Evolutionary conservation across 805 yeast genomes (phyloP), one percentile per base, ranked within the genome.

Genomic region (Sporopachydermia lactativora): DNA sequence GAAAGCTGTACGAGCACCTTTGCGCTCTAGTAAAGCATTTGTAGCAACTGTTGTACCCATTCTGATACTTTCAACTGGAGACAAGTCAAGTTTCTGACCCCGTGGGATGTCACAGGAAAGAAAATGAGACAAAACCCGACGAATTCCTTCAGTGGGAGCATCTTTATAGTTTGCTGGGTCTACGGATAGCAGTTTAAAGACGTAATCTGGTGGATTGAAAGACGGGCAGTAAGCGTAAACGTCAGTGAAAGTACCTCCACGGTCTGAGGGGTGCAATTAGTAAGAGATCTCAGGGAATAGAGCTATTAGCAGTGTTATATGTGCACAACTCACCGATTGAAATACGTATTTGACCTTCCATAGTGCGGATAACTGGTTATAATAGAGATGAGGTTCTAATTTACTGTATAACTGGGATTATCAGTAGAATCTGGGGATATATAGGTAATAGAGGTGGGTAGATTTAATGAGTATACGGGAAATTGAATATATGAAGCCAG

Each of bases 31-130:
- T 24, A 92, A 68, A 1, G 97, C 96, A 60, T 89, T 89, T 4
- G 97, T 89, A 2, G 98, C 97, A 6, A 86, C 92, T 0, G 96
- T 88, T 3, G 96, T 86, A 2, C 96, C 96, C 82, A 88, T 78
- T 42, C 95, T 66, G 38, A 86, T 74, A 36, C 77, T 71, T 41
- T 73, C 75, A 34, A 85, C 81, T 2, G 60, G 41, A 3, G 75
- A 66, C 1, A 83, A 67, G 43, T 79, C 84, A 44, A 86, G 58
- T 3, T 73, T 75, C 34, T 58, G 57, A 5, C 73, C 72, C 39
- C 82, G 65, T 3, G 86, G 78, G 39, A 82, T 81, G 5, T 53
- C 38, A 4, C 53, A 57, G 1, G 71, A 70, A 1, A 74, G 69
- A 45, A 73, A 72, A 17, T 61, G 60, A 53, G 82, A 94, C 44